Evolutionary conservation across 176 grass and related monocot genomes (phyloP), one percentile per base, ranked within the genome.

Genomic region (Phyllostachys edulis): DNA sequence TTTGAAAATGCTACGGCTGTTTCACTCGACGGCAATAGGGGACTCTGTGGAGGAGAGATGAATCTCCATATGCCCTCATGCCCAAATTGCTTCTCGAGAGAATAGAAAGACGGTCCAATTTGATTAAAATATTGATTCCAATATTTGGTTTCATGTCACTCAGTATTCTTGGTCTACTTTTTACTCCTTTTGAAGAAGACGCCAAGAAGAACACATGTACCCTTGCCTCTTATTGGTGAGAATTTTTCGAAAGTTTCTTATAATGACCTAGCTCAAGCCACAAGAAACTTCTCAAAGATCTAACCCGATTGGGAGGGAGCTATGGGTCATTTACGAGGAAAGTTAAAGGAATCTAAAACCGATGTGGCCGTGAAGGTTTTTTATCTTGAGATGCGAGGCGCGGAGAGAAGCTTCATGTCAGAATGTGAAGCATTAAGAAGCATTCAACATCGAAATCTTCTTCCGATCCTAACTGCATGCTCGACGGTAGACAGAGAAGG

Each of bases 291-390:
- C 42, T 89, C 76, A n/a, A n/a, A 0, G 8, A 3, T 44, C 24
- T 2, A 85, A 88, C 26, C 29, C 92, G 0, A 12, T 90, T 54
- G 93, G 90, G 8, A 70, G 93, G 87, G 52, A 85, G 84, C 14
- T 94, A 56, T 17, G 87, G 87, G 23, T 90, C 87, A 0, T 94
- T 0, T 94, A 94, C 0, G 45, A 78, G 90, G 89, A 1, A 71
- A 21, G 10, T 3, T 87, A 20, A 60, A 29, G 3, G 3, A 32
- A 38, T 36, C 38, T 0, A 76, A 67, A 13, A 1, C 40, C 0
- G 16, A 55, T 9, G 57, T 94, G 67, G 89, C 89, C 0, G 60
- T 94, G 3, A 94, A 94, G 39, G 81, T 92, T 60, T 45, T 92
- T 6, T 14, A 92, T 59, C 81, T 86, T 4, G 63, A 88, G 3